Evolutionary conservation across 495 filamentous ascomycete species (phyloP), one percentile per base, ranked within the genome.

Genomic region (Podospora bellae-mahoneyi): DNA sequence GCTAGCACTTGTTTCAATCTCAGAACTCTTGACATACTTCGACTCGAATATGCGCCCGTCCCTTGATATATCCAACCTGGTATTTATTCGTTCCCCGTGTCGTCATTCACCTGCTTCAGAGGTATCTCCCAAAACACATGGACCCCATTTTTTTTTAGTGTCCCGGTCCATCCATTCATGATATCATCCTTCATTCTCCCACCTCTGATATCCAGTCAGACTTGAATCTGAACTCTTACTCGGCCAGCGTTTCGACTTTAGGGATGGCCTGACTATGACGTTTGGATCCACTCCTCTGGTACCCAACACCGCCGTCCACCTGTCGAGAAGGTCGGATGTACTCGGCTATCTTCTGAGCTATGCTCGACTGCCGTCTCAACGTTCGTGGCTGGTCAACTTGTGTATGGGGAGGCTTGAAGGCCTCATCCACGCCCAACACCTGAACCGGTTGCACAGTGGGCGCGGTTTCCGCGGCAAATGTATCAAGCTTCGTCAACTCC

Each of bases 241-340:
- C 67, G 3, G 62, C 63, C 13, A 69, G n/a, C 28, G 62, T 69
- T 28, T 62, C 63, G 6, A 65, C 20, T 0, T 16, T 48, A 10
- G 39, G 39, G 7, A 48, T 48, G 13, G 39, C 39, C 39, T 48
- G 39, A 16, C 39, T 48, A 48, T 48, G 39, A 5, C 39, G 5
- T 10, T 48, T 48, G 15, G 39, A 48, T 3, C 39, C 39, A 48
- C 13, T 48, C 39, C 39, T 48, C 15, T 48, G 39, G 13, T 48
- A 48, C 6, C 39, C 39, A 16, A 48, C 39, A 3, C 39, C 48
- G 2, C 28, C 15, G 0, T 26, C 18, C n/a, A 28, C 53, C 58
- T 70, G 30, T n/a, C 62, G 30, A 34, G 71, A 60, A n/a, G 76
- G 76, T 15, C 70, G 68, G 34, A 78, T 75, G 27, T 78, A 78